phyloP scores from a whole-genome alignment of 1,139 yeast species.

The Geotrichum europaeum region DNA sequence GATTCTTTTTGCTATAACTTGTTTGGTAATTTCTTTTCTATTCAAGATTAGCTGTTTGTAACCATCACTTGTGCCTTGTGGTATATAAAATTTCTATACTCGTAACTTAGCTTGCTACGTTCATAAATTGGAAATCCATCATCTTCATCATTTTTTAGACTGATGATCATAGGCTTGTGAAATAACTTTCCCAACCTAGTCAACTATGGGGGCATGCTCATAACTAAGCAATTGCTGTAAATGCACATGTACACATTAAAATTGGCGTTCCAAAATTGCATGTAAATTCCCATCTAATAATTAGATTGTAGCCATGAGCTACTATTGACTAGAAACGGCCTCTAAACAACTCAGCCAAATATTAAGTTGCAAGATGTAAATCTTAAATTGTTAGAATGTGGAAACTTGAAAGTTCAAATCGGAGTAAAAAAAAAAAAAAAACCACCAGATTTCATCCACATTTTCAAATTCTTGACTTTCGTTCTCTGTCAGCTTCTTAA shows the following conservation, averaged over 20 bases:
- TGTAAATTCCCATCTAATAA: too few relatives aligned
- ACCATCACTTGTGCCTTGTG: not conserved
- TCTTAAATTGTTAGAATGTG: not conserved
- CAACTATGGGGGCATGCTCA: not conserved
- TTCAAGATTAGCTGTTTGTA: not conserved
- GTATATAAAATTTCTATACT: not conserved
- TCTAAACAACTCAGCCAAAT: not conserved
- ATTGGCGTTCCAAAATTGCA: too few relatives aligned
- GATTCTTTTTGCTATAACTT: not conserved
- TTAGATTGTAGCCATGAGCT: too few relatives aligned
- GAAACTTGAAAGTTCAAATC: not conserved
- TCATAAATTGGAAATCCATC: not conserved
- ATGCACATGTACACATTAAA: too few relatives aligned
- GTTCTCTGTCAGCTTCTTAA: not conserved
- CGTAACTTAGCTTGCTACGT: not conserved
- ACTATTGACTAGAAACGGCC: not conserved
- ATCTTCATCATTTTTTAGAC: too few relatives aligned
- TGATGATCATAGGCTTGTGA: not conserved
- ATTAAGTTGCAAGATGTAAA: not conserved
- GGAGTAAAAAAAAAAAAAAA: not conserved
- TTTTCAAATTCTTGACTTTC: not conserved
- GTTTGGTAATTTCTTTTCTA: not conserved
- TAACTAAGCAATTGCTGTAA: too few relatives aligned
- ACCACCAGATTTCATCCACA: not conserved
- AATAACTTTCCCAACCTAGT: not conserved